Base-by-base conservation (phyloP, 129 eudicot genomes). In the Chrysanthemum lavandulifolium region DNA sequence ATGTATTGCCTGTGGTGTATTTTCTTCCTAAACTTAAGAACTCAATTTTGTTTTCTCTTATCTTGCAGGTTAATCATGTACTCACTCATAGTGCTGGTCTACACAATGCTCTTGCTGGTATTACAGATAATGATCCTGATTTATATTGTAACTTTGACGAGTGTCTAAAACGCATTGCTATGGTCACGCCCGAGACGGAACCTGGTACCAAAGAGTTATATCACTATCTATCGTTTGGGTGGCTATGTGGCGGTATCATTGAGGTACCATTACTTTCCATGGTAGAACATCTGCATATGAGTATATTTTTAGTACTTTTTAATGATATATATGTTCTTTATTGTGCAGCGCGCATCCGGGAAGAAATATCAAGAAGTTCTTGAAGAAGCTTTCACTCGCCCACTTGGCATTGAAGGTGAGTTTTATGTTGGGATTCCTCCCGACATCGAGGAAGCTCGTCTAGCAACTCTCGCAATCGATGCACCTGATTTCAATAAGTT, bases 211-310 rank as follows among this genome's bases (percentile, higher is more conserved):
- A 83, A 80, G 89, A 85, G 80, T 73, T 85, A 49, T 87, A 91
- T 73, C 97, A 91, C 76, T 86, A 91, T 74, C 74, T 85, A 15
- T 88, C 97, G 9, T 91, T 74, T 76, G 97, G 97, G 14, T 91
- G 95, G 95, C 73, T 91, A 45, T 87, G 95, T 82, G 97, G 97
- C 13, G 97, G 92, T 56, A 84, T 91, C 75, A 82, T 91, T 54
- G 97, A 91, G 97, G 97, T 90, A 77, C 62, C 25, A 33, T 10
- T 6, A 40, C 47, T 40, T 7, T 7, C 47, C 47, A 7, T 40
- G 10, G 47, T 40, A 40, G 6, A 40, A 6, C 47, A 8, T 6
- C 47, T 40, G 10, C 9, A 6, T 40, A 40, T 7, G 5, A 36
- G 45, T 36, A 40, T 40, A 40, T 40, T 40, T 40, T 40, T 1